Base-by-base conservation (phyloP, 2,329 filamentous ascomycete genomes). In the Boeremia lycopersici region DNA sequence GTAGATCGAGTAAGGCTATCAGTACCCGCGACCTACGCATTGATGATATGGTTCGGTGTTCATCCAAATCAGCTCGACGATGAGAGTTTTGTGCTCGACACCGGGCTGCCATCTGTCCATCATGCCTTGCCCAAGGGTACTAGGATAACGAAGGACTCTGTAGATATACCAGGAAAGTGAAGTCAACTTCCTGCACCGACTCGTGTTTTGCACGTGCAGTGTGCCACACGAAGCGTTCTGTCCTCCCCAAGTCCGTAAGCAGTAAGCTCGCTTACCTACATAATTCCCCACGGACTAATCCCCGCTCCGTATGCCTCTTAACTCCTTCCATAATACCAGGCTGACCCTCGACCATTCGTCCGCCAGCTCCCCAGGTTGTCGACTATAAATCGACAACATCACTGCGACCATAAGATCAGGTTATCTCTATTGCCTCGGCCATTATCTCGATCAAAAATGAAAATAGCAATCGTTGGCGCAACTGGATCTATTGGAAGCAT, bases 401-500 rank as follows among this genome's bases (percentile, higher is more conserved):
- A 23, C 19, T 23, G 5, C 19, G 5, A 23, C 19, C 19, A 23
- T 23, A 5, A 5, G 5, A 23, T 23, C 19, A 5, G 19, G 19
- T 5, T 23, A 23, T 23, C 19, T 23, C 5, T 23, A 23, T 23
- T 23, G 5, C 19, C 5, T 23, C 5, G 19, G 19, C 5, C 5
- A 23, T 23, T 5, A 23, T 23, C 19, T 23, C 19, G 19, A 23
- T 23, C 19, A 23, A 42, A 19, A 28, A 65, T 65, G 64, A 65
- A 62, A 33, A 46, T 67, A 13, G 48, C 62, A 25, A 60, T 67
- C 36, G 53, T 56, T 10, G 63, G 64, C 48, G 61, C 61, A 28
- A 60, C 56, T 2, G 64, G 65, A 19, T 48, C 41, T 4, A 65
- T 68, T 26, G 65, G 62, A 23, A 26, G 43, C n/a, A 41, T 39